These are phyloP conservation scores for Tilletia walkeri DNA, from an alignment of 1,284 basidiomycete genomes.

Conservation along the genomic window DNA sequence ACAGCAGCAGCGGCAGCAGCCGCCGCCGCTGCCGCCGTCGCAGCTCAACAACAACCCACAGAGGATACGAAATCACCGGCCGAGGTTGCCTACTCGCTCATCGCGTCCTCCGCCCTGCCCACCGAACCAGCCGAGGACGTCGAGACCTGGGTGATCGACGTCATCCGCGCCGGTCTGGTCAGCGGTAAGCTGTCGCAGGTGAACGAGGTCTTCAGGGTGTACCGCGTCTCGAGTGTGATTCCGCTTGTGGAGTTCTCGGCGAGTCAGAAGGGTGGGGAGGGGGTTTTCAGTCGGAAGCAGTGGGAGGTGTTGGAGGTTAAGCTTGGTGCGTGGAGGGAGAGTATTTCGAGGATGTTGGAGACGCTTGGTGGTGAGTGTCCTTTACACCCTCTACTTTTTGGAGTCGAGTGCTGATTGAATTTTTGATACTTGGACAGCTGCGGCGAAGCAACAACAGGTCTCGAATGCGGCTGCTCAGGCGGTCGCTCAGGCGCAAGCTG, in stretches of 20 bases:
- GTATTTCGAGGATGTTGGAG: constrained; percentile 40
- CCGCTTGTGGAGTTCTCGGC: constrained; percentile 10
- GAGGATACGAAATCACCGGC: constrained; percentile 16
- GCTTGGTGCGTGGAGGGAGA: constrained; percentile 47
- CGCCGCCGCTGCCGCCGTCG: background rate
- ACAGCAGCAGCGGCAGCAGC: background rate
- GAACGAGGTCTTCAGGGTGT: constrained; percentile 48
- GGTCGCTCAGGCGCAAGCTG: background rate
- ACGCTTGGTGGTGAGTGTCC: constrained; percentile 27
- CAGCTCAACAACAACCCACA: background rate
- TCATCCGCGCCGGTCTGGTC: constrained; percentile 53
- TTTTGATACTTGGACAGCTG: background rate
- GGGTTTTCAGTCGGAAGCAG: constrained; percentile 45
- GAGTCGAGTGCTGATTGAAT: background rate
- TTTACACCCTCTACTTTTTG: background rate
- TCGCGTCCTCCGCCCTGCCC: constrained; percentile 33
- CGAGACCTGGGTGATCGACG: constrained; percentile 54
- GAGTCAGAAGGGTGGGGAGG: constrained; percentile 36
- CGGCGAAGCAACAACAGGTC: constrained; percentile 11
- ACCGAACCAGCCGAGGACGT: constrained; percentile 41
- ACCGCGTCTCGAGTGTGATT: constrained; percentile 28
- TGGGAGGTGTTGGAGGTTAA: constrained; percentile 48
- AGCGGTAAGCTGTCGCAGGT: constrained; percentile 52
- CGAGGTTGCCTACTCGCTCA: constrained; percentile 46
- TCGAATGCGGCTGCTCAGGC: background rate